Base-by-base conservation (phyloP, 441 rosid species). In the Syzygium malaccense region DNA sequence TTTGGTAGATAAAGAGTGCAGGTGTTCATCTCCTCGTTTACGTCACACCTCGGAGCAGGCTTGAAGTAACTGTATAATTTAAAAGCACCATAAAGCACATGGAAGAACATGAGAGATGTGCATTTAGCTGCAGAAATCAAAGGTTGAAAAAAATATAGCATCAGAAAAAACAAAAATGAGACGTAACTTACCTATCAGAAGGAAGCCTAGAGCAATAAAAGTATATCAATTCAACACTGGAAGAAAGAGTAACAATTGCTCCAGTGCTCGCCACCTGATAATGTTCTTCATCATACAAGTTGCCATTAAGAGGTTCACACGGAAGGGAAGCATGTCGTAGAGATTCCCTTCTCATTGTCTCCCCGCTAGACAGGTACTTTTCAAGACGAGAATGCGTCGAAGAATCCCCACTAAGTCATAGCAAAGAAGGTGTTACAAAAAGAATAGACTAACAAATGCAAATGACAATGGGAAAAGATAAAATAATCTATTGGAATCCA, bases 141-240 rank as follows among this genome's bases (percentile, higher is more conserved):
- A 30, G 18, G 80, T 56, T 45, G 45, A 88, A 20, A 87, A 71
- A 6, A 60, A 37, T 23, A 56, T 86, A 86, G 86, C 71, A 64
- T 41, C 41, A 86, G 79, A 18, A 15, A 71, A 64, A 10, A 86
- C 58, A 58, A 86, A 86, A 87, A 79, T 88, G 58, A 78, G 75
- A 71, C 80, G 53, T 86, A 85, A 94, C 97, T 91, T 89, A 98
- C 99, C 95, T 93, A 86, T 98, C 99, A 49, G 98, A 95, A 89
- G 99, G 99, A 58, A 96, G 97, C 75, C 95, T 92, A 8, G 98
- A 96, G 93, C 99, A 98, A 89, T 97, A 97, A 87, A 94, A 95
- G 92, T 96, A 62, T 90, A 98, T 87, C 93, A 98, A 92, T 85
- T 88, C 33, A 85, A 96, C 93, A 75, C 98, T 96, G 54, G 99